A percentile compares a stretch with the other conserved stretches of the same genome.
Evolutionary conservation across 768 basidiomycete species (phyloP).

Genomic region (Suillus alpinus): DNA sequence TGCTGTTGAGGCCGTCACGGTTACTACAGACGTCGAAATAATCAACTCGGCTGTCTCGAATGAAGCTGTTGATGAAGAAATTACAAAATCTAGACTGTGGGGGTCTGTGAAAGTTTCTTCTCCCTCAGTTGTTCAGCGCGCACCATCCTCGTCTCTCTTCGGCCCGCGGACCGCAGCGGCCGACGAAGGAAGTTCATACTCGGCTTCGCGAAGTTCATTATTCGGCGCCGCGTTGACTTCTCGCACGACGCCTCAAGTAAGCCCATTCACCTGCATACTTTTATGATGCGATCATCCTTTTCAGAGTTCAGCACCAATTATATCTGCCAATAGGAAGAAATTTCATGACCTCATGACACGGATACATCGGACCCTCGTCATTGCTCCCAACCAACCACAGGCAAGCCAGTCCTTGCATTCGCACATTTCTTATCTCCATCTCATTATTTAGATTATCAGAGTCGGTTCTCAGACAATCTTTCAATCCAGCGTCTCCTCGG

Average conservation of each 20-base stretch:
- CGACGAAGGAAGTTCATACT: constrained; percentile 5
- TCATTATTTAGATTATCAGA: neutral
- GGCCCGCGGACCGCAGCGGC: constrained; percentile 11
- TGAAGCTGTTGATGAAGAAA: neutral
- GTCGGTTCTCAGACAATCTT: neutral
- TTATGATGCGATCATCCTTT: neutral
- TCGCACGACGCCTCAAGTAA: neutral
- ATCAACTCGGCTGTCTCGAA: neutral
- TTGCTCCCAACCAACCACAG: constrained; percentile 53
- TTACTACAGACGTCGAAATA: neutral
- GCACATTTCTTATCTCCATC: neutral
- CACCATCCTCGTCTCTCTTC: constrained; percentile 28
- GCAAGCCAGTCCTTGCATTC: constrained; percentile 20
- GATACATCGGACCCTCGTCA: constrained; percentile 64
- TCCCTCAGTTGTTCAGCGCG: constrained; percentile 2
- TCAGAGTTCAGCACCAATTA: neutral
- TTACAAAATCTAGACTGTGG: constrained; percentile 7
- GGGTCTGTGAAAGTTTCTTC: neutral
- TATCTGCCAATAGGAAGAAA: constrained; percentile 11
- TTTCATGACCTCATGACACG: constrained; percentile 58
- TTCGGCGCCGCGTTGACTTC: constrained; percentile 35
- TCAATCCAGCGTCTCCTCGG: neutral
- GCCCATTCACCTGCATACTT: neutral
- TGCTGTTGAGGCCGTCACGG: neutral
- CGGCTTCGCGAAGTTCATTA: constrained; percentile 41